Evolutionary conservation across 2,329 filamentous ascomycete species (phyloP), one percentile per base, ranked within the genome.

Genomic region (Chrysoporthe puriensis): DNA sequence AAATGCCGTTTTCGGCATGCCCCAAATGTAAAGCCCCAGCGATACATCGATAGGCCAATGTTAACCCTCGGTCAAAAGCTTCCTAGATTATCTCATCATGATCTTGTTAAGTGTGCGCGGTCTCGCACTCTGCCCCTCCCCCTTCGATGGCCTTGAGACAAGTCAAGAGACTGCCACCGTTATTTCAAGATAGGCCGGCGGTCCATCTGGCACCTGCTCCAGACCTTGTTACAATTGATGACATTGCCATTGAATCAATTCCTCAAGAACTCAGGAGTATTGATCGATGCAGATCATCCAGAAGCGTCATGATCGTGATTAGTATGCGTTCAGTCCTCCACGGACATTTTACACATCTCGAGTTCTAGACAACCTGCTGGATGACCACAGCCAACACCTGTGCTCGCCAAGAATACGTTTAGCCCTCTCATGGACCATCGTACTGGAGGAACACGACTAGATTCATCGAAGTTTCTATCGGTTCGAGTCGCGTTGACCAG

Each of bases 1-100:
- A 9, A 43, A 18, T 50, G 56, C 44, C 64, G 42, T 66, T 69
- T 64, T 61, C 52, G 67, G 58, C 60, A 66, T 40, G 18, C 34
- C 21, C 5, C n/a, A 32, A 14, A 44, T 8, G 13, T 6, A 42
- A 16, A n/a, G 21, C 9, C 42, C 32, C 40, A 14, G 26, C 18
- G 52, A 63, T 43, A 63, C 46, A 26, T 40, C 34, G 43, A 44
- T 60, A 60, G 64, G 60, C 52, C 67, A 32, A 11, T 50, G 1
- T 6, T 46, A 46, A 46, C 44, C 48, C 2, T 50, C 7, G 7
- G n/a, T 4, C 13, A 18, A 26, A 26, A 26, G 26, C 26, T 26
- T 26, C 26, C 26, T 2, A 26, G 26, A 26, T 26, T 26, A 26
- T 32, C 50, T 32, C 13, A 54, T 54, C 21, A 26, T 26, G 26